Conservation (phyloP, 2,329 filamentous ascomycete species). For the Arthrinium phaeospermum region DNA sequence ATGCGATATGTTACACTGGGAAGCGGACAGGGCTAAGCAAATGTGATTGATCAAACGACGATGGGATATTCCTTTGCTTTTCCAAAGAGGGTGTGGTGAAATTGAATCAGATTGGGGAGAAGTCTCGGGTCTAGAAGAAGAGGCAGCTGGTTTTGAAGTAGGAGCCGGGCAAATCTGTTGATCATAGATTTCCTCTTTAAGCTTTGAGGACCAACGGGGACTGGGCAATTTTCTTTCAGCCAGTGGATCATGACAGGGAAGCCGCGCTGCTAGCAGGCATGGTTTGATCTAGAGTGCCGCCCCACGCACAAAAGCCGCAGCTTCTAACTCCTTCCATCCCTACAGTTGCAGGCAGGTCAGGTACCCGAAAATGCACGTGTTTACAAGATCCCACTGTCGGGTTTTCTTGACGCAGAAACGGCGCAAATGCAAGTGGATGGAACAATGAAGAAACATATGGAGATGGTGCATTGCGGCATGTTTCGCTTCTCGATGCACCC, state of each 20-base stretch:
- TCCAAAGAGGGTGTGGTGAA: neutral
- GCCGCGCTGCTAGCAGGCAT: neutral
- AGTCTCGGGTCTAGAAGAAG: neutral
- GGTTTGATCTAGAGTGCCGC: neutral
- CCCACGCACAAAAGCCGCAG: constrained; percentile 13
- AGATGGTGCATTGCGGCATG: neutral
- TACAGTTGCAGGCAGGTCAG: neutral
- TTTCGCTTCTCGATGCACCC: neutral
- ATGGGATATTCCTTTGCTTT: neutral
- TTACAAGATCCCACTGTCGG: neutral
- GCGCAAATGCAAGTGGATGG: neutral
- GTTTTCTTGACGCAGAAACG: neutral
- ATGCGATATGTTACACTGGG: neutral
- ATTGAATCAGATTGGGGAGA: neutral
- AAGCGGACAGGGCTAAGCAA: neutral
- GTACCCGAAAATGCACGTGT: neutral
- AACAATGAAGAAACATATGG: neutral
- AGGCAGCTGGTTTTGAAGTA: neutral
- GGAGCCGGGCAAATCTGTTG: neutral
- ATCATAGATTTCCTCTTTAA: constrained; percentile 5
- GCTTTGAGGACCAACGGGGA: neutral
- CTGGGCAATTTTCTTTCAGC: neutral
- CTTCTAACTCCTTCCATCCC: neutral
- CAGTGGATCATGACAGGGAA: neutral
- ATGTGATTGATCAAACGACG: neutral